Evolutionary conservation across 1,139 yeast species (phyloP).

Genomic region (Maudiozyma humilis): DNA sequence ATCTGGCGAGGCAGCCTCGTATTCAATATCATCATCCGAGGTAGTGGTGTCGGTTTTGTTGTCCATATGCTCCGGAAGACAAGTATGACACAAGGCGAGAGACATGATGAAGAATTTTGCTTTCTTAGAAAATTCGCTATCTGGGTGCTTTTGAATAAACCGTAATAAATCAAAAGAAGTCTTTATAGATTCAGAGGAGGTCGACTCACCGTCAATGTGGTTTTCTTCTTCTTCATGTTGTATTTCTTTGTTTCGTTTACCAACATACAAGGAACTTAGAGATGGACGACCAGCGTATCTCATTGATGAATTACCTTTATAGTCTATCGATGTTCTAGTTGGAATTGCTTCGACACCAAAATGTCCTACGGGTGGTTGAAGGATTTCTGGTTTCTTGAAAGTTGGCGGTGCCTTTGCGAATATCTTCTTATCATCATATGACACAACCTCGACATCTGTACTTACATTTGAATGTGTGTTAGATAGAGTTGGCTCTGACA

Average conservation of each 20-base stretch:
- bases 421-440: conserved; percentile 15
- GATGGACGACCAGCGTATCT: conserved; percentile 46
- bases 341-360: neutral
- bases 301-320: conserved; percentile 34
- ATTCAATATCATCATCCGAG: conserved; percentile 47
- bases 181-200: conserved; percentile 26
- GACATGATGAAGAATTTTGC: conserved; percentile 74
- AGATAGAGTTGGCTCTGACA: neutral
- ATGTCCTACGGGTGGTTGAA: neutral
- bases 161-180: conserved; percentile 57
- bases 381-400: neutral
- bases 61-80: conserved; percentile 55
- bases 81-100: conserved; percentile 82
- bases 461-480: conserved; percentile 6
- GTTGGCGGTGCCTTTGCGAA: neutral
- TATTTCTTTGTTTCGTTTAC: conserved; percentile 5
- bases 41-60: conserved; percentile 5
- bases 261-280: conserved; percentile 35
- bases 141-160: conserved; percentile 65
- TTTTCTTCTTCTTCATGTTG: neutral
- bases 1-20: conserved; percentile 94
- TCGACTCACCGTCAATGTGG: neutral
- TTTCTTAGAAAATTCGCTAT: conserved; percentile 57
- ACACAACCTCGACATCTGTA: conserved; percentile 18
- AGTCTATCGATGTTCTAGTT: conserved; percentile 32